Base-by-base conservation (phyloP, 2,329 filamentous ascomycete genomes). In the Trichoderma guizhouense region DNA sequence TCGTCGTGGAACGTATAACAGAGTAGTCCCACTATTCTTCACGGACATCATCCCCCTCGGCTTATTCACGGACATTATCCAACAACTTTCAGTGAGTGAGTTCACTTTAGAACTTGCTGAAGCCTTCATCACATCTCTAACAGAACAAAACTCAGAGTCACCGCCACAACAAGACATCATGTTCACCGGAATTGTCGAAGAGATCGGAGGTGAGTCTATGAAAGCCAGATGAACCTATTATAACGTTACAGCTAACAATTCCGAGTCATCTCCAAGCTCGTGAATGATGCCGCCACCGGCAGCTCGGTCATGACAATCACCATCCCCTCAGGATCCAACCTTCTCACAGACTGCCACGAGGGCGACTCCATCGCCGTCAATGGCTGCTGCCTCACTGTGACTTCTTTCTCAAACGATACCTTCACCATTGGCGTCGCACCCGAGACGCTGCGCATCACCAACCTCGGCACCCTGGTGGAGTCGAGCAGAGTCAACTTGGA, bases 321-420 rank as follows among this genome's bases (percentile, higher is more conserved):
- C 75, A 87, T 95, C 76, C 85, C 86, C 14, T 84, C 88, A 9
- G 84, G 84, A 75, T 91, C 91, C 72, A 85, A 86, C n/a, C 93
- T 99, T 72, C 91, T 99, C 75, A 86, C 85, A 43, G 96, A 98
- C 82, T 92, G 89, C 75, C 90, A 94, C 76, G 86, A 97, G 28
- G 96, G 96, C 75, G 96, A 99, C 86, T 97, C 93, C 80, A 98
- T 99, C 81, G 90, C 91, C 80, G 89, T 99, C 81, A 99, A 99
- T 84, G 96, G 96, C 79, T 95, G 94, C 78, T 99, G 96, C 82
- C 89, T 99, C 67, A 99, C 96, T 14, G 92, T 98, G 71, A 98
- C 84, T 28, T 82, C 83, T 71, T 87, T 88, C 79, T 81, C 80
- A 28, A 75, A 81, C 34, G 69, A 80, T 58, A 82, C 84, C 75